Conservation (phyloP, 2,329 filamentous ascomycete species). For the Orbilia javanica region DNA sequence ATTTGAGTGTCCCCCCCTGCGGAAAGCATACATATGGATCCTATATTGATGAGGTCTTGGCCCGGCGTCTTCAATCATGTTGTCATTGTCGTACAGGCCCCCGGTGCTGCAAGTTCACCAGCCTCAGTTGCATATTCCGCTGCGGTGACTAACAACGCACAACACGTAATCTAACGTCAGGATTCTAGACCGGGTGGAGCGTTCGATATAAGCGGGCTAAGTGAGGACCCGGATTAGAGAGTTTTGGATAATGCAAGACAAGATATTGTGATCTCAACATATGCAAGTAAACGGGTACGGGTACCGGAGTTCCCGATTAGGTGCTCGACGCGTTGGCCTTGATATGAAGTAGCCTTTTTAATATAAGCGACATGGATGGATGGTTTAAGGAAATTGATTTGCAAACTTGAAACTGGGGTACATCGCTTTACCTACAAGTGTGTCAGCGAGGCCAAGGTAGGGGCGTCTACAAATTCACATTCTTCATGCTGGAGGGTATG, state of each 20-base stretch:
- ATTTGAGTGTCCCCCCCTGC: too few relatives aligned
- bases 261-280: neutral
- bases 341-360: neutral
- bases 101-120: too few relatives aligned
- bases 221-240: neutral
- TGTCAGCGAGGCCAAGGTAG: too few relatives aligned
- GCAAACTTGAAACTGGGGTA: neutral
- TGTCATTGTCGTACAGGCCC: neutral
- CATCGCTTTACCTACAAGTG: neutral
- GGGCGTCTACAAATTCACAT: too few relatives aligned
- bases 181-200: conserved; percentile 8
- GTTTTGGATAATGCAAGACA: neutral
- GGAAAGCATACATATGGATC: neutral
- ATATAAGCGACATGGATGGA: neutral
- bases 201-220: neutral
- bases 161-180: neutral
- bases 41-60: neutral
- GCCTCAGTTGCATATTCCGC: conserved; percentile 1
- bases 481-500: too few relatives aligned
- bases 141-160: neutral
- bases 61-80: neutral
- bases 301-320: neutral
- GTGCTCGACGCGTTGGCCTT: neutral
- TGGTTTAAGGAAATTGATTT: neutral
- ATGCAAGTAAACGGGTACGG: neutral